Evolutionary conservation across 495 filamentous ascomycete species (phyloP).

Genomic region (Xylaria venustula): DNA sequence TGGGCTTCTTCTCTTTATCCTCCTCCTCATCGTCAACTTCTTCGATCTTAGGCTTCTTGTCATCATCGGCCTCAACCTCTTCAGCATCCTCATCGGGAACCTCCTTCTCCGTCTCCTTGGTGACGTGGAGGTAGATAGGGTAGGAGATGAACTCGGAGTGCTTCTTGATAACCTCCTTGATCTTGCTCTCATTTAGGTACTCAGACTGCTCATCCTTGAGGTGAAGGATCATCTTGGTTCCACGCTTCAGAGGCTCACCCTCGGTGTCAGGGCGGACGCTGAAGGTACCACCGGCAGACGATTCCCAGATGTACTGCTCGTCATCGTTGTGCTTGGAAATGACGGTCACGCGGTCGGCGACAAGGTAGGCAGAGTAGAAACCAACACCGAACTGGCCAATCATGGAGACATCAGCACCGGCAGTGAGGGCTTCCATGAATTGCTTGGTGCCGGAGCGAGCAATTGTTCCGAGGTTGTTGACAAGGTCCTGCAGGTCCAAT

Average conservation of each 20-base stretch:
- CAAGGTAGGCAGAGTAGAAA: constrained; percentile 99
- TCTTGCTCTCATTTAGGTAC: constrained; percentile 97
- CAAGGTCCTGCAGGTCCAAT: constrained; percentile 66
- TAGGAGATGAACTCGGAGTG: constrained; percentile 99
- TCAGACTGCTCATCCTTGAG: constrained; percentile 98
- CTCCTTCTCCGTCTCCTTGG: constrained; percentile 99
- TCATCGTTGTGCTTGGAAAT: constrained; percentile 99
- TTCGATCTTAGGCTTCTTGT: constrained; percentile 86
- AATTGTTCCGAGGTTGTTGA: constrained; percentile 99
- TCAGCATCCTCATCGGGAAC: constrained; percentile 96
- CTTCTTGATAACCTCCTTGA: constrained; percentile 99
- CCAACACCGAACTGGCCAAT: constrained; percentile 99
- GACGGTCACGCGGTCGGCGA: constrained; percentile 93
- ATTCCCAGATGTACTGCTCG: constrained; percentile 99
- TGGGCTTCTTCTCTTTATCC: constrained; percentile 84
- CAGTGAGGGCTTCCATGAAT: constrained; percentile 99
- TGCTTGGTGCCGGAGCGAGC: constrained; percentile 99
- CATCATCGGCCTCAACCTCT: constrained; percentile 58
- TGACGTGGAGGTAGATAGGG: constrained; percentile 98
- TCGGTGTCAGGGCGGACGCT: constrained; percentile 88
- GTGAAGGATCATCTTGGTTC: constrained; percentile 96
- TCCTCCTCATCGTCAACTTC: constrained; percentile 77
- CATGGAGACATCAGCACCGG: constrained; percentile 99
- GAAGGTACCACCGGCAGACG: constrained; percentile 95
- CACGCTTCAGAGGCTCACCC: constrained; percentile 85